Evolutionary conservation across 164 flowering plant genomes (phyloP), one percentile per base, ranked within the genome.

Genomic region (Brasenia schreberi): DNA sequence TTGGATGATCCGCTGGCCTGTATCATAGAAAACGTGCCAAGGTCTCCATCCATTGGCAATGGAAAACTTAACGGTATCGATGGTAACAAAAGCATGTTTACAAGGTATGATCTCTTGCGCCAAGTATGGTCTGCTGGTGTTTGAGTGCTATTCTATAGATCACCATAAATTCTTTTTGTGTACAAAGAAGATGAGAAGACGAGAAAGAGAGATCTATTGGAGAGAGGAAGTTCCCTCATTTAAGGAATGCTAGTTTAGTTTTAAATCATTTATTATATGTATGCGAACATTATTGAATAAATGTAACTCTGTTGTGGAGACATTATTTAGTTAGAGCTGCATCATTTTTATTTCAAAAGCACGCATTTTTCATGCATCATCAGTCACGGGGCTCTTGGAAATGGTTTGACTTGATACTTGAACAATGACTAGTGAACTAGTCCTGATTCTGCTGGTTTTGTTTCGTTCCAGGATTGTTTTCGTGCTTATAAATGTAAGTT

Each of bases 41-140:
- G 74, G 6, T 76, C 87, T 42, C 79, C 84, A 42, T 63, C 75
- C 27, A 67, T 19, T 45, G 73, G 71, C 5, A 78, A 72, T 71
- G 79, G 70, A 43, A 70, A 39, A 49, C 69, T 65, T 42, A 62
- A 64, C 43, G 73, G 63, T 60, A 66, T 63, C 7, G 27, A 68
- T 18, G 69, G 72, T 59, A 17, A 42, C 63, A 64, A 66, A 58
- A 76, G 77, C 59, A 62, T 66, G 27, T 84, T 78, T 73, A 77
- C 74, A 33, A 79, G 99, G 79, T 95, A 87, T 62, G 87, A 83
- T 58, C 89, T 95, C 70, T 86, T 95, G 39, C 85, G 90, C 0
- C 88, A 88, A 68, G 94, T 91, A 10, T 91, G 97, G 99, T 76
- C 79, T 33, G 69, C 63, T 61, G 63, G 63, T 61, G 27, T 11